A percentile compares a stretch with the other conserved stretches of the same genome.
phyloP scores from a whole-genome alignment of 768 basidiomycete species.

The Pluteus cervinus region DNA sequence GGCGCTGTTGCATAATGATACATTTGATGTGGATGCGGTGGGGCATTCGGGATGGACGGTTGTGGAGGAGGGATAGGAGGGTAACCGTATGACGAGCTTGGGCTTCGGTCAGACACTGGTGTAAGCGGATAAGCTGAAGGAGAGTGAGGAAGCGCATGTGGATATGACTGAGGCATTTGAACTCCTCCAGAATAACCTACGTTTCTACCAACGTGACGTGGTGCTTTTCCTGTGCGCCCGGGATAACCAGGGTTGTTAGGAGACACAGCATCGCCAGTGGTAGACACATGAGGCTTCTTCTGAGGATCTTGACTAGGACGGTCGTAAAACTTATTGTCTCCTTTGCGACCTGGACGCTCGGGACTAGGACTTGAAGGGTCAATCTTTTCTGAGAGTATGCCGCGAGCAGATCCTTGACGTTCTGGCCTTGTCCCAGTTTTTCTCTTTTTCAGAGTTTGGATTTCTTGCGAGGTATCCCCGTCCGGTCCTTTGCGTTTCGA shows the following conservation, averaged over 20 bases:
- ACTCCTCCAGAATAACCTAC: conserved; percentile 11
- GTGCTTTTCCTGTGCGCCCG: conserved; percentile 20
- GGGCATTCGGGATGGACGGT: conserved; percentile 10
- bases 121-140: conserved; percentile 7
- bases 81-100: no score
- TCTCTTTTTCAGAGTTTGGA: conserved; percentile 22
- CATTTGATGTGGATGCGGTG: conserved; percentile 12
- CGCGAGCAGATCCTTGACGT: no score
- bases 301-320: conserved; percentile 10
- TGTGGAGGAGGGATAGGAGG: conserved; percentile 6
- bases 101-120: no score
- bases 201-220: conserved; percentile 22
- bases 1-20: no score
- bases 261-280: conserved; percentile 21
- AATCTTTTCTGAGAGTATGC: no score
- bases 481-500: conserved; percentile 31
- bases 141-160: conserved; percentile 5
- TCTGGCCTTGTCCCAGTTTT: no score
- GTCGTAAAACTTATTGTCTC: no score
- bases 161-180: not conserved
- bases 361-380: no score
- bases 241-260: conserved; percentile 17
- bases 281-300: conserved; percentile 22
- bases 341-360: no score
- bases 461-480: conserved; percentile 18